Percentiles rank a stretch among this genome's conserved stretches.
These are phyloP conservation scores for Crithidia brevicula DNA, from an alignment of 208 protist species.

Conservation along the genomic window DNA sequence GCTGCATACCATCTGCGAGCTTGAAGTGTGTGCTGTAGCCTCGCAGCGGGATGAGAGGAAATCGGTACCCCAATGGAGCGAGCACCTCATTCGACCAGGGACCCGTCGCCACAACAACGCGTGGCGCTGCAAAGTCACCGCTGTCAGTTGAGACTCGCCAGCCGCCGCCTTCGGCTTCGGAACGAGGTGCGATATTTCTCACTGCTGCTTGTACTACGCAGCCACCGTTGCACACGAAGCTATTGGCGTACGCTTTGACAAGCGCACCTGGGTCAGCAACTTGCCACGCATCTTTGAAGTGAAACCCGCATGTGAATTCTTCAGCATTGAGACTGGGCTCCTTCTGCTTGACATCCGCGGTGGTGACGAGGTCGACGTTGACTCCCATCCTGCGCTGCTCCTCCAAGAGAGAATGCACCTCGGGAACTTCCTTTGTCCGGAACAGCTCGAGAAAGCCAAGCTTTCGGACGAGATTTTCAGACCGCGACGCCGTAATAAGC, in stretches of 20 bases:
- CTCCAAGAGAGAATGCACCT: conserved; percentile 1
- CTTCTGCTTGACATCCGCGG: conserved; percentile 9
- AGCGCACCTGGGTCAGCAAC: conserved; percentile 25
- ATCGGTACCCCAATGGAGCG: conserved; percentile 14
- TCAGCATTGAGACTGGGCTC: conserved; percentile 15
- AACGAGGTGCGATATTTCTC: conserved; percentile 6
- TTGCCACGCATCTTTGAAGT: conserved; percentile 29
- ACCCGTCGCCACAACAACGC: conserved; percentile 19
- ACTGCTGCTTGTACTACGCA: conserved; percentile 21
- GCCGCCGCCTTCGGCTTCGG: neutral
- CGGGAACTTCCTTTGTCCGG: conserved; percentile 6
- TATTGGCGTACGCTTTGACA: conserved; percentile 21
- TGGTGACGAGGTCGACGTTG: conserved; percentile 2
- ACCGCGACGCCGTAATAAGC: conserved; percentile 15
- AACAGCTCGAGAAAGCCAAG: conserved; percentile 28
- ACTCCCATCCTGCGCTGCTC: conserved; percentile 11
- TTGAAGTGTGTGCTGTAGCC: conserved; percentile 36
- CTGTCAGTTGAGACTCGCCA: conserved; percentile 14
- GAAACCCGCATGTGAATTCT: conserved; percentile 9
- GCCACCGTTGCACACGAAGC: conserved; percentile 12
- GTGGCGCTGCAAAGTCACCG: neutral
- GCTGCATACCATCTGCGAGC: conserved; percentile 4
- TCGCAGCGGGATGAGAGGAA: conserved; percentile 30
- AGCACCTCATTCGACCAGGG: conserved; percentile 22
- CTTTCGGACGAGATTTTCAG: conserved; percentile 27